phyloP scores from a whole-genome alignment of 257 asterid genomes.

The Scutellaria baicalensis region DNA sequence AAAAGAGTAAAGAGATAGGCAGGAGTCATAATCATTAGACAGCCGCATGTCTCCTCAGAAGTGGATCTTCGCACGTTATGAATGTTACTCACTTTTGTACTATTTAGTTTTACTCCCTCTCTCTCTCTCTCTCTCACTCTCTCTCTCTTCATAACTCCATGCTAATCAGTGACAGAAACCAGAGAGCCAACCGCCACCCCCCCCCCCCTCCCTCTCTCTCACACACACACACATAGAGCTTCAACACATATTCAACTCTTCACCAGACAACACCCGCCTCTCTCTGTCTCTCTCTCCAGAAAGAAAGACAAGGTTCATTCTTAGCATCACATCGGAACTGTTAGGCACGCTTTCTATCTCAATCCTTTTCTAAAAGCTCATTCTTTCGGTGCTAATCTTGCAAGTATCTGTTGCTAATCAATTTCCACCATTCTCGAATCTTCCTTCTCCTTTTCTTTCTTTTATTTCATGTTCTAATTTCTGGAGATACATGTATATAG shows the following conservation, averaged over 20 bases:
- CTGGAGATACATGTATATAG: not conserved
- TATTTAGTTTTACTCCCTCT: not conserved
- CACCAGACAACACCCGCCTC: conserved; percentile 11
- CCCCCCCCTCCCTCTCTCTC: conserved; percentile 17
- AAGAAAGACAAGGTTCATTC: not conserved
- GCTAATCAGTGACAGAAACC: conserved; percentile 13
- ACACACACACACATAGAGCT: not conserved
- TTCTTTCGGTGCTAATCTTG: not conserved
- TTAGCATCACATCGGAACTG: not conserved
- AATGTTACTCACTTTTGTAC: conserved; percentile 36
- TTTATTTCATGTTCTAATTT: too few relatives aligned
- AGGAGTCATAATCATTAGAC: conserved; percentile 39
- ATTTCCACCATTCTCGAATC: not conserved
- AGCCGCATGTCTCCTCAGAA: conserved; percentile 76
- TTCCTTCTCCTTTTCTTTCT: not conserved
- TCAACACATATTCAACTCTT: conserved; percentile 11
- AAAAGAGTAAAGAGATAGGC: conserved; percentile 2
- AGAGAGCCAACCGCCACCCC: conserved; percentile 29
- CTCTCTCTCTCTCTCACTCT: not conserved
- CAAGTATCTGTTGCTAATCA: not conserved
- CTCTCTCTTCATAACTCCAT: conserved; percentile 18
- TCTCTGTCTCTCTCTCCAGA: not conserved
- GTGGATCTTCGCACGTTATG: conserved; percentile 93
- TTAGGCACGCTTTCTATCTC: not conserved
- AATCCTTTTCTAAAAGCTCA: not conserved